Conservation (phyloP, 345 rosid species). For the Erysimum cheiranthoides region DNA sequence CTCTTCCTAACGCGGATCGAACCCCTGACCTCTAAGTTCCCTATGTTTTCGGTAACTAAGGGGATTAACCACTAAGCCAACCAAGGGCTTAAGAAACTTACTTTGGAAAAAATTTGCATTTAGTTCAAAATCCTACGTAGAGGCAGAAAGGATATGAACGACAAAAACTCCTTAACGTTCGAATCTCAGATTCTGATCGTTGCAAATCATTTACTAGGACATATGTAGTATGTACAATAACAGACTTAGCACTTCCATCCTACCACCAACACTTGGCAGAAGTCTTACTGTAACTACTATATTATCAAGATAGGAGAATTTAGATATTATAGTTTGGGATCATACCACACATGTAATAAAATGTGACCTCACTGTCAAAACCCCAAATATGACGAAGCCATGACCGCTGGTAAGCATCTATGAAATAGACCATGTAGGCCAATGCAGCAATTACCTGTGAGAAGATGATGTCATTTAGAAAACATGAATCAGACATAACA, state of each 20-base stretch:
- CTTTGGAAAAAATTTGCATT: not conserved
- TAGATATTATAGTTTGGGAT: constrained; percentile 35
- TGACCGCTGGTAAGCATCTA: constrained; percentile 75
- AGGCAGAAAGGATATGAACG: not conserved
- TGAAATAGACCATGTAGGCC: constrained; percentile 83
- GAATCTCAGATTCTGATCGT: not conserved
- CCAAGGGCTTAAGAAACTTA: no score
- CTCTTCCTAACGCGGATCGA: no score
- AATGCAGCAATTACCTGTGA: constrained; percentile 85
- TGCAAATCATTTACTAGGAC: not conserved
- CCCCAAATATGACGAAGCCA: constrained; percentile 95
- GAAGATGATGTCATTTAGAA: constrained; percentile 25
- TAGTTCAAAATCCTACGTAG: constrained; percentile 3
- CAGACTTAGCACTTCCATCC: constrained; percentile 1
- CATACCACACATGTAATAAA: constrained; percentile 98
- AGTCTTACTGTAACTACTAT: not conserved
- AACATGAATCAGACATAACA: not conserved
- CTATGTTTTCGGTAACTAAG: no score
- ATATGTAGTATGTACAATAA: not conserved
- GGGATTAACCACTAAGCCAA: no score
- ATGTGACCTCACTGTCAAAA: constrained; percentile 82
- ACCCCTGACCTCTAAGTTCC: no score
- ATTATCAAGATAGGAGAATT: not conserved
- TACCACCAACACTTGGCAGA: not conserved
- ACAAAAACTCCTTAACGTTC: not conserved